Evolutionary conservation across 805 yeast genomes (phyloP).

Genomic region (Ogataea nonfermentans): DNA sequence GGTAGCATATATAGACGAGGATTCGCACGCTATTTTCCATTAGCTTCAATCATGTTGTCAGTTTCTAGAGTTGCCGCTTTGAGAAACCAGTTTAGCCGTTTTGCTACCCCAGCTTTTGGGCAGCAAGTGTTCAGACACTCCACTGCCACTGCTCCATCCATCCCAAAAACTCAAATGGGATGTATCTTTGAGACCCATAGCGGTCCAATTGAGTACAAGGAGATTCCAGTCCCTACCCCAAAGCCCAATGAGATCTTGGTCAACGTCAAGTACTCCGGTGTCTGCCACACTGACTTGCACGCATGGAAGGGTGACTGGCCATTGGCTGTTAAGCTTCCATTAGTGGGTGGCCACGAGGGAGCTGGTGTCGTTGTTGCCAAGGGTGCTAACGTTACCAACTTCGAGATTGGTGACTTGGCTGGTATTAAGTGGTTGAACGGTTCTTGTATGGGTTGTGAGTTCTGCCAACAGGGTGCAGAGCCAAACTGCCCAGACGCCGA

Average conservation of each 20-base stretch:
- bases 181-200: constrained; percentile 59
- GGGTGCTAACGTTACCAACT: constrained; percentile 62
- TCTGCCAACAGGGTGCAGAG: constrained; percentile 58
- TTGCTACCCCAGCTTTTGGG: constrained; percentile 11
- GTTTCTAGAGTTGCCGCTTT: constrained; percentile 11
- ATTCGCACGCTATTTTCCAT: not conserved
- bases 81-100: constrained; percentile 7
- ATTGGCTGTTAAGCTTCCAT: constrained; percentile 60
- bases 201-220: constrained; percentile 60
- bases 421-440: constrained; percentile 79
- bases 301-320: constrained; percentile 93
- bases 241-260: constrained; percentile 69
- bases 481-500: constrained; percentile 68
- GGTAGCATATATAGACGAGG: constrained; percentile 2
- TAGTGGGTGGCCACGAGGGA: constrained; percentile 84
- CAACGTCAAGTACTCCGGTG: constrained; percentile 80
- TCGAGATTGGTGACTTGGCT: constrained; percentile 71
- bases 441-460: constrained; percentile 69
- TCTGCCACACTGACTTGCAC: constrained; percentile 87
- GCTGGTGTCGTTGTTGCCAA: constrained; percentile 75
- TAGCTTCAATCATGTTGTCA: constrained; percentile 11
- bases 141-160: constrained; percentile 7
- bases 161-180: constrained; percentile 53
- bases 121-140: constrained; percentile 12
- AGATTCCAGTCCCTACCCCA: constrained; percentile 74